These are phyloP conservation scores for Auriscalpium vulgare DNA, from an alignment of 768 basidiomycete genomes.

Conservation along the genomic window DNA sequence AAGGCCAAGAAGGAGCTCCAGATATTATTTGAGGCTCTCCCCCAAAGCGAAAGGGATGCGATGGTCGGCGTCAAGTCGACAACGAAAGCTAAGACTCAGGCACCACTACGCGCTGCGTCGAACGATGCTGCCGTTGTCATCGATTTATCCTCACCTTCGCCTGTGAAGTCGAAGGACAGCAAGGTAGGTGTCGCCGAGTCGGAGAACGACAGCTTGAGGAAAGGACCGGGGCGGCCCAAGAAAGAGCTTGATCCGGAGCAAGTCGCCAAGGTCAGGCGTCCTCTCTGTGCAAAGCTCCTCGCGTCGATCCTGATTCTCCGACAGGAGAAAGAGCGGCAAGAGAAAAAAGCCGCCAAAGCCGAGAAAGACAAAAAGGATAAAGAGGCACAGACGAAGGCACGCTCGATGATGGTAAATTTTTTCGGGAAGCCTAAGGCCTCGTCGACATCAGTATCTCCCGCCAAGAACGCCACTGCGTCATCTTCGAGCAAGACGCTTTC, in stretches of 20 bases:
- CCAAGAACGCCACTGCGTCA: slow-evolving; percentile 20
- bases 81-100: slow-evolving; percentile 24
- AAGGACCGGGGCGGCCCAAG: slow-evolving; percentile 35
- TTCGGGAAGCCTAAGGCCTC: slow-evolving; percentile 55
- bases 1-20: slow-evolving; percentile 56
- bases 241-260: slow-evolving; percentile 51
- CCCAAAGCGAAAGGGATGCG: slow-evolving; percentile 46
- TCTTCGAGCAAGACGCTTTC: slow-evolving; percentile 33
- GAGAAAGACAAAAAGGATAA: slow-evolving; percentile 69
- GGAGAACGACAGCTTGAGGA: slow-evolving; percentile 25
- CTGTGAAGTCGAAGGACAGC: slow-evolving; percentile 11
- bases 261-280: slow-evolving; percentile 39
- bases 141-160: neutral
- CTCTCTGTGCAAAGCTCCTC: neutral
- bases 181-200: slow-evolving; percentile 26
- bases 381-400: slow-evolving; percentile 64
- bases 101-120: slow-evolving; percentile 3
- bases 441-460: slow-evolving; percentile 15
- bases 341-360: slow-evolving; percentile 58
- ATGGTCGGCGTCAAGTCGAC: slow-evolving; percentile 39
- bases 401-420: slow-evolving; percentile 70
- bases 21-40: slow-evolving; percentile 45
- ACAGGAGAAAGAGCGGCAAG: slow-evolving; percentile 62
- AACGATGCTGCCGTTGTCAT: slow-evolving; percentile 1
- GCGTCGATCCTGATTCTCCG: neutral